Conservation (phyloP, 345 rosid species). For the Rhizophora mangle region DNA sequence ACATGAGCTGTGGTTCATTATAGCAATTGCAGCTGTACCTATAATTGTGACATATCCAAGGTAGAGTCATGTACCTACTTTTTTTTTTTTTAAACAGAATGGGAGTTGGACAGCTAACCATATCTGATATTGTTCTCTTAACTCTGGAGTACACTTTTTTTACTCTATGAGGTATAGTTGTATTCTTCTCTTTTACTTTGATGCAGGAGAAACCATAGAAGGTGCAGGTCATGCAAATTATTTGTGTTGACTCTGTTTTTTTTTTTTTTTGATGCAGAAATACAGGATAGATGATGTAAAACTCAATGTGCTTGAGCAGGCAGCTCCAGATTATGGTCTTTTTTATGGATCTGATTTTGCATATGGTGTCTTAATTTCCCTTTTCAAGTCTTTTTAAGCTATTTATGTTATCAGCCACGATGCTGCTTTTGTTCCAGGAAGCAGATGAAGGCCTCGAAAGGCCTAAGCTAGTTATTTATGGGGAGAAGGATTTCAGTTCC, state of each 20-base stretch:
- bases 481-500: conserved; percentile 47
- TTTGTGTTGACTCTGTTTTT: conserved; percentile 1
- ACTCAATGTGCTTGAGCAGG: conserved; percentile 62
- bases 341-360: too few species aligned
- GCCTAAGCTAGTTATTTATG: conserved; percentile 58
- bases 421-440: conserved; percentile 50
- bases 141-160: conserved; percentile 71
- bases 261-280: conserved; percentile 44
- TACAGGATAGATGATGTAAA: conserved; percentile 38
- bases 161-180: conserved; percentile 61
- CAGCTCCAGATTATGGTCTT: conserved; percentile 4
- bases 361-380: neutral
- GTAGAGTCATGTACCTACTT: conserved; percentile 33
- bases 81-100: conserved; percentile 42
- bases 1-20: conserved; percentile 45
- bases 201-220: too few species aligned
- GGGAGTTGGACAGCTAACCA: conserved; percentile 58
- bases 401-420: conserved; percentile 9
- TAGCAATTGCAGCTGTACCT: conserved; percentile 86
- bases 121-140: conserved; percentile 69
- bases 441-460: conserved; percentile 57
- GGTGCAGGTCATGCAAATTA: too few species aligned
- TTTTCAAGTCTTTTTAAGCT: conserved; percentile 7
- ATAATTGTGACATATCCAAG: conserved; percentile 74
- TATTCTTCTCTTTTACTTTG: too few species aligned